A percentile compares a stretch with the other conserved stretches of the same genome.
These are phyloP conservation scores for Fraxinus anomala DNA, from an alignment of 257 asterid genomes.

Conservation along the genomic window DNA sequence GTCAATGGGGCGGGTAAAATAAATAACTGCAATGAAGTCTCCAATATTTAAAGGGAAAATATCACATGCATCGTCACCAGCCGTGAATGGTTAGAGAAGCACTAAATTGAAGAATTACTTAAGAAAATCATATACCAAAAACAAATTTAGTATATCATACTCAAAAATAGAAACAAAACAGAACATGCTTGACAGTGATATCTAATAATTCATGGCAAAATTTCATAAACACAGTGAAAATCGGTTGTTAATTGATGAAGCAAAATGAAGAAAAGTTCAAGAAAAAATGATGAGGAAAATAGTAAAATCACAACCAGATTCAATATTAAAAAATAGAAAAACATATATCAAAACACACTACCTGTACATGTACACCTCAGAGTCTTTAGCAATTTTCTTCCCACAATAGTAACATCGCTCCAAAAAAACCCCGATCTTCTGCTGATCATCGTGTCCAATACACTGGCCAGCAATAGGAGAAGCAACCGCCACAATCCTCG, in stretches of 20 bases:
- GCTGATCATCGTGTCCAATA: conserved; percentile 9
- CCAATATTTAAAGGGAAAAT: conserved; percentile 13
- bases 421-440: conserved; percentile 40
- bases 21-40: conserved; percentile 10
- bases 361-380: conserved; percentile 66
- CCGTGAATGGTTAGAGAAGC: background rate
- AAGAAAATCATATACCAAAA: background rate
- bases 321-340: background rate
- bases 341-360: conserved; percentile 7
- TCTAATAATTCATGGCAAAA: background rate
- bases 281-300: conserved; percentile 10
- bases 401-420: conserved; percentile 49
- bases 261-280: conserved; percentile 17
- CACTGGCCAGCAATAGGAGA: conserved; percentile 27
- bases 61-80: no score
- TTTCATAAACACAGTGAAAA: conserved; percentile 11
- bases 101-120: background rate
- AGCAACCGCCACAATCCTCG: conserved; percentile 25
- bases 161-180: background rate
- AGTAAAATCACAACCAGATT: background rate
- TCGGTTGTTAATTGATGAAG: conserved; percentile 25
- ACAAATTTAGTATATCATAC: background rate
- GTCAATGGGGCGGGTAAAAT: conserved; percentile 27
- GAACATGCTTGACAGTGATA: background rate
- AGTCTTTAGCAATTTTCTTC: conserved; percentile 39